These are phyloP conservation scores for Fusarium clavum DNA, from an alignment of 2,329 filamentous ascomycete species.

Conservation along the genomic window DNA sequence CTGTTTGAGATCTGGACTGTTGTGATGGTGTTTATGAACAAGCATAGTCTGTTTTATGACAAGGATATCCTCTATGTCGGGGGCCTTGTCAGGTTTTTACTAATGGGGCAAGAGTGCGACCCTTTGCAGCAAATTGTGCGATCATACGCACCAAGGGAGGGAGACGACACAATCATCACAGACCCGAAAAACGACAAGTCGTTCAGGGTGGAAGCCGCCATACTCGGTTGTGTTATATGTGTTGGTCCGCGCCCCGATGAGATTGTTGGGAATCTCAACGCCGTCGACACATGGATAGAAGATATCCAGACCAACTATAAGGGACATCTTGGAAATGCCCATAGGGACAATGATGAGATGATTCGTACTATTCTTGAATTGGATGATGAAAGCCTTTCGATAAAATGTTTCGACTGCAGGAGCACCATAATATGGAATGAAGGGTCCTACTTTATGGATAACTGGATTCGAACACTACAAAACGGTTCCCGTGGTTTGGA, in stretches of 20 bases:
- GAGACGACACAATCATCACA: neutral
- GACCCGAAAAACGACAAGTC: no score
- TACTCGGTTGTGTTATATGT: neutral
- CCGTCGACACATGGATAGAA: neutral
- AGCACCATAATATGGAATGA: neutral
- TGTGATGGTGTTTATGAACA: neutral
- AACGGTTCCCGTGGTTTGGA: accelerated
- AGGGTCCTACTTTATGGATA: accelerated
- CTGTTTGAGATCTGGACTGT: neutral
- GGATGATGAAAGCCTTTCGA: neutral
- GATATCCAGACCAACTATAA: neutral
- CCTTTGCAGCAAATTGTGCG: neutral
- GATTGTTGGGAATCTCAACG: neutral
- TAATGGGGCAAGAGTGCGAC: neutral
- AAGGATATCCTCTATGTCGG: accelerated
- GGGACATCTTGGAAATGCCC: neutral
- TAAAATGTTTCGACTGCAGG: neutral
- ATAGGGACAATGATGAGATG: neutral
- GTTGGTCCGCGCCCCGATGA: neutral
- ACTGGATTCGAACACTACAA: neutral
- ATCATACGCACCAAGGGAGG: neutral
- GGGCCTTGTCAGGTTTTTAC: neutral
- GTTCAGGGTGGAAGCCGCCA: no score
- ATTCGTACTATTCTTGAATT: neutral
- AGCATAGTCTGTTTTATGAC: accelerated